Evolutionary conservation across 192 early-diverging fungal species (phyloP), one percentile per base, ranked within the genome.

Genomic region (Coemansia sp.): DNA sequence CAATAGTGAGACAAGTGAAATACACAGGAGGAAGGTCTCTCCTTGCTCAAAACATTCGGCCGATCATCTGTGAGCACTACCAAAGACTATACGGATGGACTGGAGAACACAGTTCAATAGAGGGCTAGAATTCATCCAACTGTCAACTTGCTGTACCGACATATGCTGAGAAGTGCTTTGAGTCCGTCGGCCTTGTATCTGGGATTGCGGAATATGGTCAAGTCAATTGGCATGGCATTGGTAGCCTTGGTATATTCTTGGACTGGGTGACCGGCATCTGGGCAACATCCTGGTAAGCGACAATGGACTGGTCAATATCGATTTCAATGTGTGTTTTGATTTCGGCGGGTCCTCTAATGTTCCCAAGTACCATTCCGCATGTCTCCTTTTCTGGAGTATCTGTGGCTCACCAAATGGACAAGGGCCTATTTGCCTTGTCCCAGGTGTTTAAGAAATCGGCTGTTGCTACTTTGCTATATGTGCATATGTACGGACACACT

Each of bases 261-360:
- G 92, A 0, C 72, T 91, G 50, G 91, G 90, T 3, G 91, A 91
- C 63, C 85, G 92, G 3, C 92, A 93, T 76, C 78, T 93, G 53
- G 92, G 91, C 73, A 93, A 93, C 71, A 84, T 92, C 24, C 68
- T 93, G 53, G 49, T 92, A 7, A 83, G 89, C 69, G 44, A 44
- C 15, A 52, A 40, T 3, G 90, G 89, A 0, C 71, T 93, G 43
- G 74, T 93, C 49, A 90, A 92, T 66, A 89, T 93, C 62, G 92
- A 93, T 67, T 93, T 85, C 68, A 93, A 91, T 67, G 89, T 93
- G 9, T 89, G 90, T 69, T 93, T 91, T 64, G 92, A 91, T 46
- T 89, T 88, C 47, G 92, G 92, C 10, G 34, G 68, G 1, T 69
- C 83, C 2, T 78, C 91, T 34, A 83, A 88, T 13, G 80, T 93